Evolutionary conservation across 441 rosid genomes (phyloP).

Genomic region (Syzygium malaccense): DNA sequence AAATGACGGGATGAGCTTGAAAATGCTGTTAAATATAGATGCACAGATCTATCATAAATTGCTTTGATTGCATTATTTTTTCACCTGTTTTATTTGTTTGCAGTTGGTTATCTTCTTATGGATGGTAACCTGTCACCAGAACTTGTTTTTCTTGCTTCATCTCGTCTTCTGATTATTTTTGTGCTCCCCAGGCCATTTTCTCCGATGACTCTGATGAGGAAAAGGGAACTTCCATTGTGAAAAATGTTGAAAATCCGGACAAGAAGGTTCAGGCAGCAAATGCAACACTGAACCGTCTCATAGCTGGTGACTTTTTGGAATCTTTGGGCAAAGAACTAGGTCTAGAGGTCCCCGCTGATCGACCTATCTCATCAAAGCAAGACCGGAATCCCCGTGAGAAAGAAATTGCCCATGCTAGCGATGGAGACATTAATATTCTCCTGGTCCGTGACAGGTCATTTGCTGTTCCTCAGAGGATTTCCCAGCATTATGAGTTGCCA

Average conservation of each 20-base stretch:
- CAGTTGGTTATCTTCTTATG: neutral
- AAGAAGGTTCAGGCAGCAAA: constrained; percentile 76
- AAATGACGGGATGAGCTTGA: neutral
- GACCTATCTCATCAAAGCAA: constrained; percentile 25
- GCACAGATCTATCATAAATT: neutral
- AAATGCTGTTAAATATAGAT: neutral
- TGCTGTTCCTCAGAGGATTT: constrained; percentile 8
- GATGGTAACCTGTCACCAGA: neutral
- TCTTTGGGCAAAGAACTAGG: constrained; percentile 95
- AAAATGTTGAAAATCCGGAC: constrained; percentile 41
- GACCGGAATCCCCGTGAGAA: constrained; percentile 13
- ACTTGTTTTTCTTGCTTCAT: neutral
- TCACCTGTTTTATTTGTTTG: neutral
- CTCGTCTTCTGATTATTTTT: neutral
- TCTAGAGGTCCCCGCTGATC: constrained; percentile 81
- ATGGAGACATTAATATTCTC: constrained; percentile 6
- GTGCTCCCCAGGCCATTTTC: constrained; percentile 73
- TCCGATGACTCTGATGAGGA: constrained; percentile 95
- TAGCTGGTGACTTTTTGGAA: constrained; percentile 92
- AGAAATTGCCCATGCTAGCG: constrained; percentile 16
- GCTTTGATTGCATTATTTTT: neutral
- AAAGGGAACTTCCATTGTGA: constrained; percentile 26
- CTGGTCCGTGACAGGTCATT: constrained; percentile 18
- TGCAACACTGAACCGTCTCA: constrained; percentile 72
- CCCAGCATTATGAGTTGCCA: constrained; percentile 3